Conservation (phyloP, 2,329 filamentous ascomycete genomes). For the Trichoderma gracile region DNA sequence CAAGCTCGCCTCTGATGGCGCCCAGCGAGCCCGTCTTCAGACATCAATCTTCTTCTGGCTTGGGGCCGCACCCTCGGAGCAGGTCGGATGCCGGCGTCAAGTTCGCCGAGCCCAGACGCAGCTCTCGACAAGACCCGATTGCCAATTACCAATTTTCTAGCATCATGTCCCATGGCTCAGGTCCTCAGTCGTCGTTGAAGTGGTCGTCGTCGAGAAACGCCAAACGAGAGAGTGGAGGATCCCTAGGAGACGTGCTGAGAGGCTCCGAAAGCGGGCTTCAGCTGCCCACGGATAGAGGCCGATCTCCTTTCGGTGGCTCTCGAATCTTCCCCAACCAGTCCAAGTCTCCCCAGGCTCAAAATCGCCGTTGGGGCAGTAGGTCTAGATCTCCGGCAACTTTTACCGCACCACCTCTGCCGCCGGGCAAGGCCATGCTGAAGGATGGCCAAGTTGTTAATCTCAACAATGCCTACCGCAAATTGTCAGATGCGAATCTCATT, state of each 20-base stretch:
- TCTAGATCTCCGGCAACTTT: slow-evolving; percentile 43
- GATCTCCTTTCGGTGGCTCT: slow-evolving; percentile 44
- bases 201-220: slow-evolving; percentile 45
- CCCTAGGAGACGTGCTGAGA: slow-evolving; percentile 55
- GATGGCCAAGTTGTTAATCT: slow-evolving; percentile 66
- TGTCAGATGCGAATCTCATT: slow-evolving; percentile 71
- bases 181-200: slow-evolving; percentile 51
- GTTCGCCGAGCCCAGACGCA: slow-evolving; percentile 42
- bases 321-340: slow-evolving; percentile 44
- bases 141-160: slow-evolving; percentile 63
- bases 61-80: slow-evolving; percentile 48
- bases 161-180: slow-evolving; percentile 55
- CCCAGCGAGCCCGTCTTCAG: slow-evolving; percentile 30
- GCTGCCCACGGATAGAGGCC: slow-evolving; percentile 49
- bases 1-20: slow-evolving; percentile 36
- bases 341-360: slow-evolving; percentile 54
- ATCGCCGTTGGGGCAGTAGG: slow-evolving; percentile 44
- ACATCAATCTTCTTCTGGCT: slow-evolving; percentile 28
- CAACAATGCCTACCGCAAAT: slow-evolving; percentile 66
- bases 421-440: slow-evolving; percentile 52
- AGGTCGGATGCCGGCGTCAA: slow-evolving; percentile 56
- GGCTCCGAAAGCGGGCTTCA: slow-evolving; percentile 43
- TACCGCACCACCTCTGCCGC: slow-evolving; percentile 32
- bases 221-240: slow-evolving; percentile 37
- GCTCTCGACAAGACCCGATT: slow-evolving; percentile 45